Evolutionary conservation across 169 alveolate species (phyloP), one percentile per base, ranked within the genome.

Genomic region (Plasmodium yoelii): DNA sequence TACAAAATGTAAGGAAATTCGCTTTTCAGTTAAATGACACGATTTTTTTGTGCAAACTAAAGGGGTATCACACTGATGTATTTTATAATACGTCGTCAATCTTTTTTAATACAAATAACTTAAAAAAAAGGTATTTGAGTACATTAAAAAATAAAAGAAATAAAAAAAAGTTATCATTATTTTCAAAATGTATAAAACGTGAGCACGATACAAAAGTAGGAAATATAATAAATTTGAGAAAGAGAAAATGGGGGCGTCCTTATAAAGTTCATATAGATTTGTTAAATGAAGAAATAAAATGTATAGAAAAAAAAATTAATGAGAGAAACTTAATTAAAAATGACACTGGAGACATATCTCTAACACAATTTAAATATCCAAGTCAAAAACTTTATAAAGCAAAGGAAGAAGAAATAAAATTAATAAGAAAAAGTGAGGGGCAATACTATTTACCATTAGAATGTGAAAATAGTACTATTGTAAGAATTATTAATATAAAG

Each of bases 391-490:
- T 93, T 56, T 89, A 87, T 63, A 91, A 92, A 18, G 88, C 92
- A 59, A 84, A 75, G 28, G 75, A 61, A 34, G 92, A 88, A 68
- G 95, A 93, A 60, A 89, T 84, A 44, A 90, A 73, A 18, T 70
- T 93, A 24, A 73, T 93, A 51, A 73, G 84, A 34, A 75, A 82
- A 67, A 70, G 92, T 55, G 88, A 71, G 86, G 68, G 87, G 19
- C 91, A 82, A 68, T 93, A 88, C 59, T 93, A 92, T 44, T 73
- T 75, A 10, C 97, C 97, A 9, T 86, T 94, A 24, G 96, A 93
- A 69, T 92, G 94, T 70, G 97, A 95, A 28, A 88, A 93, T 22
- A 94, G 96, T 64, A 93, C 94, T 22, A 89, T 94, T n/a, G 93
- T 95, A 47, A 91, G 96, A 39, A 71, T 95, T 26, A 94, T 95